Percentiles rank a stretch among this genome's conserved stretches.
Conservation (phyloP, 192 early-diverging fungal genomes). For the Glomus cerebriforme region DNA sequence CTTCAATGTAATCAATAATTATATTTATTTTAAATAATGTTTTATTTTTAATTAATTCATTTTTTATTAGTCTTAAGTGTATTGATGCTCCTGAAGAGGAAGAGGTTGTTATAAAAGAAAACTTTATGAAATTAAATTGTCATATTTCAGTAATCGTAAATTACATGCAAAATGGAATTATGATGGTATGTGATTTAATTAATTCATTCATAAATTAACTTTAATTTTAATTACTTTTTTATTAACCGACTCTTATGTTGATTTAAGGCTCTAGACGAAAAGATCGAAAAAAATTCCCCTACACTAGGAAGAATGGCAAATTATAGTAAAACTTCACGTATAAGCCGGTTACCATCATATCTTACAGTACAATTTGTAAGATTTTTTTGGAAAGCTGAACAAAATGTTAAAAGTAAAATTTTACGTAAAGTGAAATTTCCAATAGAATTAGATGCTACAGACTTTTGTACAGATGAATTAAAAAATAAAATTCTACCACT, state of each 20-base stretch:
- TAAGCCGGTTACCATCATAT: slow-evolving; percentile 87
- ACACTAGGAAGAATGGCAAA: slow-evolving; percentile 76
- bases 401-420: slow-evolving; percentile 87
- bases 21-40: neutral
- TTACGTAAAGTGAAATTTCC: slow-evolving; percentile 95
- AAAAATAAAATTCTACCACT: slow-evolving; percentile 70
- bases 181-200: slow-evolving; percentile 39
- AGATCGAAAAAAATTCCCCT: slow-evolving; percentile 88
- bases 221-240: neutral
- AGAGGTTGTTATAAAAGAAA: slow-evolving; percentile 58
- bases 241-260: neutral
- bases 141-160: slow-evolving; percentile 73
- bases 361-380: slow-evolving; percentile 89
- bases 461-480: slow-evolving; percentile 84
- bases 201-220: too few relatives aligned
- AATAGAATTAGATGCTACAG: slow-evolving; percentile 84
- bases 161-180: slow-evolving; percentile 75
- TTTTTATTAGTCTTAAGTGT: slow-evolving; percentile 64
- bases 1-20: slow-evolving; percentile 45
- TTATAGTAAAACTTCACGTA: slow-evolving; percentile 74
- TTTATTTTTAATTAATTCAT: neutral
- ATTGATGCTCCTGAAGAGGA: slow-evolving; percentile 80
- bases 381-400: slow-evolving; percentile 91
- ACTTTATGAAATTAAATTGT: slow-evolving; percentile 79
- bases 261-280: slow-evolving; percentile 71